Percentiles rank a stretch among this genome's conserved stretches.
These are phyloP conservation scores for Aspergillus asperescens DNA, from an alignment of 495 filamentous ascomycete genomes.

Conservation along the genomic window DNA sequence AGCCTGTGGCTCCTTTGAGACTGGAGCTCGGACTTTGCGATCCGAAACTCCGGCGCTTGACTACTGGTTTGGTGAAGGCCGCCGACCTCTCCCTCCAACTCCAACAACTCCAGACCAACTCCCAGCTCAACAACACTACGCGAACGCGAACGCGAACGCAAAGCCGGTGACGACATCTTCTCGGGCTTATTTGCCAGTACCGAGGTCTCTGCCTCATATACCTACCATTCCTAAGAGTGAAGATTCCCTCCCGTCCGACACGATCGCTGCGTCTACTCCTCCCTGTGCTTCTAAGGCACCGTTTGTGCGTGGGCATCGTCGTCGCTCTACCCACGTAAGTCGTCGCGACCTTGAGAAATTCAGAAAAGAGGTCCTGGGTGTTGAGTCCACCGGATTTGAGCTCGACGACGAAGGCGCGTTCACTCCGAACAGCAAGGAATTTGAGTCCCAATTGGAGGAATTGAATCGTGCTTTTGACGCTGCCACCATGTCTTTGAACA, in stretches of 20 bases:
- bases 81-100: neutral
- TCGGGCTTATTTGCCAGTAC: neutral
- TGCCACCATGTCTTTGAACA: constrained; percentile 38
- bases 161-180: neutral
- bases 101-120: neutral
- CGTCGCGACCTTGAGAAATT: constrained; percentile 43
- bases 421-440: constrained; percentile 20
- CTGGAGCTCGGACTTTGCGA: constrained; percentile 15
- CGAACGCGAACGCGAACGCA: constrained; percentile 2
- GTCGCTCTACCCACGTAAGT: constrained; percentile 45
- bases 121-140: constrained; percentile 4
- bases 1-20: constrained; percentile 11
- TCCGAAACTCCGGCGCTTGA: constrained; percentile 26
- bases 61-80: constrained; percentile 22
- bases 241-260: constrained; percentile 26
- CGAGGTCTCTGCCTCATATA: constrained; percentile 3
- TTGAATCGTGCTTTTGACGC: constrained; percentile 36
- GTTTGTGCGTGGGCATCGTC: constrained; percentile 43
- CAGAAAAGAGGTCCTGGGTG: constrained; percentile 38
- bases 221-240: constrained; percentile 8
- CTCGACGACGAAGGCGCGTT: constrained; percentile 31
- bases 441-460: constrained; percentile 32
- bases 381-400: constrained; percentile 28
- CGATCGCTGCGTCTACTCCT: constrained; percentile 32
- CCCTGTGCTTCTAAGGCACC: constrained; percentile 36